Percentiles rank a stretch among this genome's conserved stretches.
Evolutionary conservation across 495 filamentous ascomycete species (phyloP).

Genomic region (Penicillium herquei): DNA sequence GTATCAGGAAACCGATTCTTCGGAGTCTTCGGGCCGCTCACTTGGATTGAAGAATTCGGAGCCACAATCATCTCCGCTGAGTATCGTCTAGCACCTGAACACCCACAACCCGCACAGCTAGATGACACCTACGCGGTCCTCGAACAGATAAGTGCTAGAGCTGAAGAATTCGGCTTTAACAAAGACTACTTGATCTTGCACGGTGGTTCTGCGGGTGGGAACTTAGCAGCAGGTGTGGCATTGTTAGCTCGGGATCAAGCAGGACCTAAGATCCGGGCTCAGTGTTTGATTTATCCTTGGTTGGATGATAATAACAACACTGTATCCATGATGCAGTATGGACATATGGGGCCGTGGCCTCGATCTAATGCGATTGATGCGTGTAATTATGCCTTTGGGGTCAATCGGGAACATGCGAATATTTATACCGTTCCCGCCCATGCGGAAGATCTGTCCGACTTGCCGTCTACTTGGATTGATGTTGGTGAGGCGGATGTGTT

Average conservation of each 20-base stretch:
- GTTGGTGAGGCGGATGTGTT: constrained; percentile 33
- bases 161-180: constrained; percentile 38
- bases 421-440: constrained; percentile 15
- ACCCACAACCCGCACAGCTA: constrained; percentile 22
- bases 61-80: constrained; percentile 8
- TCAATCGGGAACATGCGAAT: constrained; percentile 1
- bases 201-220: constrained; percentile 60
- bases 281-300: constrained; percentile 46
- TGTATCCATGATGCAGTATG: constrained; percentile 8
- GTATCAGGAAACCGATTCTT: constrained; percentile 10
- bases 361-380: constrained; percentile 1
- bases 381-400: constrained; percentile 6
- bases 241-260: constrained; percentile 40
- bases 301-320: constrained; percentile 35
- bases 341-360: constrained; percentile 23
- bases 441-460: constrained; percentile 11
- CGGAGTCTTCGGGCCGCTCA: not conserved
- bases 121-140: constrained; percentile 37
- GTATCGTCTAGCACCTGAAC: constrained; percentile 33
- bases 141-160: constrained; percentile 35
- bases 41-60: constrained; percentile 6
- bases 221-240: constrained; percentile 37
- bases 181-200: constrained; percentile 53
- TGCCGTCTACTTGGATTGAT: constrained; percentile 26
- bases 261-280: constrained; percentile 32